These are phyloP conservation scores for Mycena leptocephala DNA, from an alignment of 768 basidiomycete species.

Conservation along the genomic window DNA sequence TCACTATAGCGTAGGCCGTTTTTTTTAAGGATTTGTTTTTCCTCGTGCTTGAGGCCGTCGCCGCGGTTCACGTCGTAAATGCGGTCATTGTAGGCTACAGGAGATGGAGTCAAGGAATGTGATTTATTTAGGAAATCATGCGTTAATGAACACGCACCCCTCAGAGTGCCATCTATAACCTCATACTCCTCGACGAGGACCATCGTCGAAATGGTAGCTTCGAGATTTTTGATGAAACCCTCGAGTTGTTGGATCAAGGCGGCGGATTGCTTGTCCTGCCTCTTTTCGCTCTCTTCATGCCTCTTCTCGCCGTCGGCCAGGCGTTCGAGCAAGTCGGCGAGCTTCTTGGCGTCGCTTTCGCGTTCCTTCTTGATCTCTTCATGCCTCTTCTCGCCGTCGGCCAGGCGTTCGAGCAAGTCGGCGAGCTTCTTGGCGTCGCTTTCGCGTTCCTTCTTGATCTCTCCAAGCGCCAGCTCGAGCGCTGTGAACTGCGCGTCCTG, in stretches of 20 bases:
- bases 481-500: neutral
- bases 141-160: neutral
- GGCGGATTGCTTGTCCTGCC: neutral
- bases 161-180: neutral
- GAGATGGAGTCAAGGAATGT: neutral
- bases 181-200: slow-evolving; percentile 5
- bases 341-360: neutral
- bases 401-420: neutral
- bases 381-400: neutral
- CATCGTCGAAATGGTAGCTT: neutral
- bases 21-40: neutral
- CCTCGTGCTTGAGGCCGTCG: neutral
- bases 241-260: neutral
- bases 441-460: neutral
- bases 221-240: neutral
- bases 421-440: neutral
- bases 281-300: no score
- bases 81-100: neutral
- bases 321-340: neutral
- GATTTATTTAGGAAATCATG: neutral
- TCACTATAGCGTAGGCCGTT: neutral
- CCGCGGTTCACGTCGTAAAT: neutral
- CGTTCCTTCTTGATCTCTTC: neutral
- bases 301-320: neutral
- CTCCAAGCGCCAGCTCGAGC: neutral